Conservation (phyloP, 2,329 filamentous ascomycete species). For the Aspergillus proliferans region DNA sequence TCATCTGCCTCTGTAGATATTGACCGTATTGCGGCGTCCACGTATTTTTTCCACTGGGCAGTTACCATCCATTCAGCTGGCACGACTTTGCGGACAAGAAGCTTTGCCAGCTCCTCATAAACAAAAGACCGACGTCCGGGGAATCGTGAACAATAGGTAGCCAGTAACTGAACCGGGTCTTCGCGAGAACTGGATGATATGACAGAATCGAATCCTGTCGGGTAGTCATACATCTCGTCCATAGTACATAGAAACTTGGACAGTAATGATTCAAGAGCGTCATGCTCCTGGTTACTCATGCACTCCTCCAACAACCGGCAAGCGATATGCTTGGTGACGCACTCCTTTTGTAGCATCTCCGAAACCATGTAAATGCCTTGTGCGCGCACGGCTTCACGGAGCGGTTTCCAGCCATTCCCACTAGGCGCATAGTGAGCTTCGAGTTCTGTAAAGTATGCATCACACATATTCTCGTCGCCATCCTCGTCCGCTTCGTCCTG, state of each 20-base stretch:
- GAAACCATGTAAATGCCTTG: constrained; percentile 35
- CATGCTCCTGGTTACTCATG: constrained; percentile 24
- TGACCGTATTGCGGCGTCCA: constrained; percentile 32
- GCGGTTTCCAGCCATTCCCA: constrained; percentile 33
- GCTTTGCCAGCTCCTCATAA: constrained; percentile 29
- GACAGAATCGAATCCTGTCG: constrained; percentile 19
- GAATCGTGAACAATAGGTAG: constrained; percentile 21
- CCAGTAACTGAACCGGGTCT: constrained; percentile 26
- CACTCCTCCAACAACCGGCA: constrained; percentile 30
- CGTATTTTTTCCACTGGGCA: constrained; percentile 28
- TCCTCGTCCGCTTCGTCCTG: constrained; percentile 28
- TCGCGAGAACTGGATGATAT: constrained; percentile 12
- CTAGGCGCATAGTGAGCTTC: constrained; percentile 32
- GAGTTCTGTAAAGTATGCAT: constrained; percentile 38
- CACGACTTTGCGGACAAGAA: constrained; percentile 26
- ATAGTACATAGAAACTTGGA: constrained; percentile 26
- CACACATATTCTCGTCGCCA: constrained; percentile 33
- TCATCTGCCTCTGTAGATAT: constrained; percentile 30
- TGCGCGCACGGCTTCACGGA: constrained; percentile 36
- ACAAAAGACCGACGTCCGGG: constrained; percentile 21
- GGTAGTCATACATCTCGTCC: constrained; percentile 21
- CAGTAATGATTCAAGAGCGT: constrained; percentile 31
- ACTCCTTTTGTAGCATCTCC: constrained; percentile 29
- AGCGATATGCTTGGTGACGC: constrained; percentile 27
- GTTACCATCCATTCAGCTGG: constrained; percentile 39